Base-by-base conservation (phyloP, 106 monocot genomes). In the Triglochin maritima region DNA sequence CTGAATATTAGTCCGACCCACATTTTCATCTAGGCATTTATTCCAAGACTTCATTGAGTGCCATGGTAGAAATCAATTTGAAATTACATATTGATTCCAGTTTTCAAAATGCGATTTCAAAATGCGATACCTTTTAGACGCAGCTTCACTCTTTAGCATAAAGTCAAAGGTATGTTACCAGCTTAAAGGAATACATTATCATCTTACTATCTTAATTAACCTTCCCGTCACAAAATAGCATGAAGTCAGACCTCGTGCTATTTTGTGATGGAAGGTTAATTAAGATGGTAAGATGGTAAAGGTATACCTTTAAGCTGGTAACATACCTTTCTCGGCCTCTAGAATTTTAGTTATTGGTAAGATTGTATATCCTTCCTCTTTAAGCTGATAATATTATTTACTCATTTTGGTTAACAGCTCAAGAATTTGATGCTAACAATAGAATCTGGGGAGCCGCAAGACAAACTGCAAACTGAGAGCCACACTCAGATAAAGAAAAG, bases 381-480 rank as follows among this genome's bases (percentile, higher is more conserved):
- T 44, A 56, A 13, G 7, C 29, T 29, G 51, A 6, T 58, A 49
- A 29, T 50, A 29, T 44, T 2, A 17, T 43, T 9, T 50, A 5
- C 14, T 56, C n/a, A 49, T 45, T 54, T 45, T 48, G 61, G 10
- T 47, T 79, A 59, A 65, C 76, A 86, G 86, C 71, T 86, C 52
- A 55, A 59, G 50, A 71, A 56, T 71, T 66, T 86, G 48, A 74
- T 82, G 62, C 62, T 57, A 17, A 67, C 59, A 12, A 70, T 82
- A 9, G 85, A 82, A 44, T 41, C 65, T 12, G 71, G 47, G 49
- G 47, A 13, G 16, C 48, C 66, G 7, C 17, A 14, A 7, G 57
- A 71, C 49, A 49, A 76, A 46, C 44, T 10, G 66, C 51, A 60
- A 3, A 63, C 41, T 4, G 68, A 73, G n/a, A 63, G 15, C 29